These are phyloP conservation scores for Craspedostauros australis DNA, from an alignment of 108 stramenopile genomes.

Conservation along the genomic window DNA sequence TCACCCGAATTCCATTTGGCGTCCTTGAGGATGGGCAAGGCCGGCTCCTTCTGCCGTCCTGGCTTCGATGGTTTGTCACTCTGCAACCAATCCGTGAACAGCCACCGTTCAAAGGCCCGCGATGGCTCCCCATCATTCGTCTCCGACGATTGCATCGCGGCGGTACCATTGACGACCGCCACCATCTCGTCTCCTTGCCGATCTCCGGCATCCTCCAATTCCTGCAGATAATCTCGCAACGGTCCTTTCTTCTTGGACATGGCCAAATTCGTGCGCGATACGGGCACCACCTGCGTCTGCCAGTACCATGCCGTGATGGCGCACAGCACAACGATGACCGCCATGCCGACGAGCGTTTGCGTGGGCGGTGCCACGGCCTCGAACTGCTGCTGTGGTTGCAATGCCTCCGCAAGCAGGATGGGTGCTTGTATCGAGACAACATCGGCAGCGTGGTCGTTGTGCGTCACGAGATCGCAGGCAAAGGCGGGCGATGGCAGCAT, in stretches of 20 bases:
- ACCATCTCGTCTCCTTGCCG: background rate
- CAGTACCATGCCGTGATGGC: slow-evolving; percentile 46
- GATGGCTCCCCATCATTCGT: too few relatives aligned
- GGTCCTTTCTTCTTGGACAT: slow-evolving; percentile 59
- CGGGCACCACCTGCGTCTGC: slow-evolving; percentile 67
- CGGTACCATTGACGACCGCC: background rate
- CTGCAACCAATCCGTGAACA: slow-evolving; percentile 76
- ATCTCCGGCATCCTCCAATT: slow-evolving; percentile 21
- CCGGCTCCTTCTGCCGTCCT: slow-evolving; percentile 72
- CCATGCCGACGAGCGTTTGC: slow-evolving; percentile 48
- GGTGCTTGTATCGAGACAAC: too few relatives aligned
- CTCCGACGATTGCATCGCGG: background rate
- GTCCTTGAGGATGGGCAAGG: slow-evolving; percentile 64
- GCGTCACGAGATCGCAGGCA: too few relatives aligned
- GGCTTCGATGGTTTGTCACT: slow-evolving; percentile 32
- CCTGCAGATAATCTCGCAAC: slow-evolving; percentile 71
- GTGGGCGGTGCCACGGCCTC: slow-evolving; percentile 50
- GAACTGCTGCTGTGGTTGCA: slow-evolving; percentile 22
- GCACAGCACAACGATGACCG: slow-evolving; percentile 47
- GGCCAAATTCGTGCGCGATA: slow-evolving; percentile 66
- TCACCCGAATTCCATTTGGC: slow-evolving; percentile 89
- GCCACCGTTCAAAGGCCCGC: slow-evolving; percentile 71
- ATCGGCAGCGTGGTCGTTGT: too few relatives aligned
- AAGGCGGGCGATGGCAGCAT: too few relatives aligned
- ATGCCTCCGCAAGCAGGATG: too few relatives aligned